Percentiles rank a stretch among this genome's conserved stretches.
These are phyloP conservation scores for Gilbertella persicaria DNA, from an alignment of 371 early-diverging fungal genomes.

Conservation along the genomic window DNA sequence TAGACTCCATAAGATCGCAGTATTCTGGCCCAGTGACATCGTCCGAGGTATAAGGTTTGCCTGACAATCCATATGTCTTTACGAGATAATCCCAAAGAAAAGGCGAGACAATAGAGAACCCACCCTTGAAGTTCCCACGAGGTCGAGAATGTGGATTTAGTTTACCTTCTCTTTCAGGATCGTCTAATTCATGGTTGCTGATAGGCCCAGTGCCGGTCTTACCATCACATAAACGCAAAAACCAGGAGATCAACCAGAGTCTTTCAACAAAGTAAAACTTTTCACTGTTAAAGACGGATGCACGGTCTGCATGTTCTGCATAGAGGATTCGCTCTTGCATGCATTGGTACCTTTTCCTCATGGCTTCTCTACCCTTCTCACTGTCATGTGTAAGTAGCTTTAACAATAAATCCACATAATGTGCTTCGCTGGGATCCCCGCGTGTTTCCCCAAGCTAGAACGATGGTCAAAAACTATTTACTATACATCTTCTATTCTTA, in stretches of 20 bases:
- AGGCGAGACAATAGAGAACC: conserved; percentile 45
- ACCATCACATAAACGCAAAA: conserved; percentile 50
- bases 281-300: conserved; percentile 15
- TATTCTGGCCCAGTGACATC: no score
- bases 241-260: conserved; percentile 48
- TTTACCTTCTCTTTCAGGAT: conserved; percentile 22
- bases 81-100: conserved; percentile 42
- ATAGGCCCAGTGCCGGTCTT: conserved; percentile 38
- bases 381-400: conserved; percentile 38
- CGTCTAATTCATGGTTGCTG: conserved; percentile 35
- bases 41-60: no score
- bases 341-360: conserved; percentile 36
- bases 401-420: conserved; percentile 37
- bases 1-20: no score
- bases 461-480: background rate
- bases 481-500: conserved; percentile 8
- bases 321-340: conserved; percentile 40
- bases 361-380: conserved; percentile 32
- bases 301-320: conserved; percentile 33
- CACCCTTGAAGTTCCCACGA: conserved; percentile 37
- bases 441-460: conserved; percentile 44
- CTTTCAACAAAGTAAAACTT: conserved; percentile 46
- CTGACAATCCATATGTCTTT: no score
- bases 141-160: conserved; percentile 39
- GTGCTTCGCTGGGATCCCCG: conserved; percentile 45